Base-by-base conservation (phyloP, 2,329 filamentous ascomycete genomes). In the Pseudocercospora fuligena region DNA sequence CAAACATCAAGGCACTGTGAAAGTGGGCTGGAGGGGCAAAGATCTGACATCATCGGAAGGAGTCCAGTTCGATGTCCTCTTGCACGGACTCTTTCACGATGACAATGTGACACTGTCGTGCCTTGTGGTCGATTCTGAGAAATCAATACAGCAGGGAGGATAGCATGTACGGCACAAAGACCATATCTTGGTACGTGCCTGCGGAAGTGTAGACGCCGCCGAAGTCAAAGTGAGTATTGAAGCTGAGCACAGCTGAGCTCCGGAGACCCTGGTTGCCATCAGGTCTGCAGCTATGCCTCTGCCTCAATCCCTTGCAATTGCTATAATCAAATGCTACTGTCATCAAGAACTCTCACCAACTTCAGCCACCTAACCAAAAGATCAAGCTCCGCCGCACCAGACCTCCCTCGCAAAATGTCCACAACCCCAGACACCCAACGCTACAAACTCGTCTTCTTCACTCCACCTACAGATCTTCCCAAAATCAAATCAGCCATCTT, bases 361-460 rank as follows among this genome's bases (percentile, higher is more conserved):
- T 12, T 23, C 6, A 47, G n/a, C 43, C 43, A 47, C 11, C 11
- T 33, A 33, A 11, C 11, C 31, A 33, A 12, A 33, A 33, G 31
- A 12, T 33, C 23, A 51, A 21, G 27, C 46, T 31, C 4, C 29
- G 29, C 61, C 6, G 40, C 62, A 46, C 5, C 57, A 43, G 8
- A 1, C 1, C 43, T 19, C 14, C 19, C 16, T 31, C 33, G 23
- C 33, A 54, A 8, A 12, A 66, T 61, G 60, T 16, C 49, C 16
- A 54, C 58, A n/a, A 29, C 12, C 14, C 27, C 40, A n/a, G 51
- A 36, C 31, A 53, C 56, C 43, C 56, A 65, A 23, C 74, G 73
- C 67, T 80, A 74, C 77, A 84, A 83, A 70, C 77, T 84, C 31
- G 68, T 83, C 70, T 84, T 83, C 76, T 82, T 79, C 74, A 75